Conservation (phyloP, 2,329 filamentous ascomycete species). For the Aspergillus hiratsukae region DNA sequence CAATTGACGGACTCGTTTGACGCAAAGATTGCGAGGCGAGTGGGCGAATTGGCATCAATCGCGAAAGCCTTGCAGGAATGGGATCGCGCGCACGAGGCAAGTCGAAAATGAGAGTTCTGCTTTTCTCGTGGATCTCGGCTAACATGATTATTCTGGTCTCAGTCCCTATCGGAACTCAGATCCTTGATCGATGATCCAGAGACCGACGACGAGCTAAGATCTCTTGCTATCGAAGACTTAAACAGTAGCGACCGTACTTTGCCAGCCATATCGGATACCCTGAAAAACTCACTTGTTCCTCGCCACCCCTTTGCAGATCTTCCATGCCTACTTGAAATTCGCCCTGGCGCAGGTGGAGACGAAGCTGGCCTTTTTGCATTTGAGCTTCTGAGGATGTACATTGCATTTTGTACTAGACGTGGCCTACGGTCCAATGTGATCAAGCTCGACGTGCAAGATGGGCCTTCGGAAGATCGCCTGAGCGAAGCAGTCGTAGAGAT, state of each 20-base stretch:
- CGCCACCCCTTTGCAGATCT: constrained; percentile 84
- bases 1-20: constrained; percentile 54
- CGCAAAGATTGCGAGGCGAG: constrained; percentile 51
- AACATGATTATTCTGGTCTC: constrained; percentile 4
- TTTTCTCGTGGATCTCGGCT: neutral
- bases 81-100: constrained; percentile 55
- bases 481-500: constrained; percentile 87
- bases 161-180: constrained; percentile 65
- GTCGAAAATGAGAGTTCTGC: constrained; percentile 9
- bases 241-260: constrained; percentile 60
- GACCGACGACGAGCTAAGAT: constrained; percentile 56
- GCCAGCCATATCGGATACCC: constrained; percentile 57
- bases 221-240: constrained; percentile 65
- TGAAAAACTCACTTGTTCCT: constrained; percentile 77
- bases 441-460: constrained; percentile 75
- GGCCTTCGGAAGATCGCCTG: constrained; percentile 62
- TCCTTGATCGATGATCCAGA: constrained; percentile 66
- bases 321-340: constrained; percentile 85
- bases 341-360: constrained; percentile 84
- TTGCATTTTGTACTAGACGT: constrained; percentile 65
- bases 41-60: constrained; percentile 53
- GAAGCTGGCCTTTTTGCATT: constrained; percentile 90
- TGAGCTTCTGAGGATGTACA: constrained; percentile 87
- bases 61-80: constrained; percentile 52
- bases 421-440: constrained; percentile 65